phyloP scores from a whole-genome alignment of 768 basidiomycete species.

The Tricholoma matsutake region DNA sequence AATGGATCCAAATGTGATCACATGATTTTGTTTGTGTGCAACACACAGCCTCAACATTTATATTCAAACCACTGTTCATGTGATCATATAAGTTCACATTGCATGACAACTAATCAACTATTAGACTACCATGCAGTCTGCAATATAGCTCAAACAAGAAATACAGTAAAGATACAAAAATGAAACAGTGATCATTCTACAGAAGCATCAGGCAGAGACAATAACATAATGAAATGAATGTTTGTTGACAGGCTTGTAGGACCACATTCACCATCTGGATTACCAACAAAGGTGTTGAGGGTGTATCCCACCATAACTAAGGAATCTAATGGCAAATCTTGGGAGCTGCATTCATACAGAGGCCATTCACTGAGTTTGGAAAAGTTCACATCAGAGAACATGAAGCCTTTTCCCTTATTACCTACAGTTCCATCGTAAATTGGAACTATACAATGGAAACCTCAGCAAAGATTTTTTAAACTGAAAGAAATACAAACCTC shows the following conservation, averaged over 20 bases:
- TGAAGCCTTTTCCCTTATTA: not conserved
- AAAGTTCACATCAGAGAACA: not conserved
- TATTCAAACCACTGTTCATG: too few species aligned
- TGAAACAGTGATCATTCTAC: too few species aligned
- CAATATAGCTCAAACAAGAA: too few species aligned
- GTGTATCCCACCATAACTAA: not conserved
- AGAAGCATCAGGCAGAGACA: too few species aligned
- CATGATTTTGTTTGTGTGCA: too few species aligned
- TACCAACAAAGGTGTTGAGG: not conserved
- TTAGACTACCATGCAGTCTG: too few species aligned
- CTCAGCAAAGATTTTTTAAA: not conserved
- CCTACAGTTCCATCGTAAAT: not conserved
- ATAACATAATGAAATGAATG: not conserved
- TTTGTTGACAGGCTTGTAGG: not conserved
- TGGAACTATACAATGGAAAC: not conserved
- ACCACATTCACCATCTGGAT: not conserved
- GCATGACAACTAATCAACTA: too few species aligned
- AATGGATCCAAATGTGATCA: too few species aligned
- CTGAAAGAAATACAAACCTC: not conserved
- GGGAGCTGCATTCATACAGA: not conserved
- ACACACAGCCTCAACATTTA: too few species aligned
- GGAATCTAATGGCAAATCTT: not conserved
- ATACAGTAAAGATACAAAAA: too few species aligned
- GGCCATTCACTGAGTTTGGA: not conserved
- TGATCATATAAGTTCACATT: too few species aligned